Base-by-base conservation (phyloP, 305 asterid species). In the Fraxinus sp. region DNA sequence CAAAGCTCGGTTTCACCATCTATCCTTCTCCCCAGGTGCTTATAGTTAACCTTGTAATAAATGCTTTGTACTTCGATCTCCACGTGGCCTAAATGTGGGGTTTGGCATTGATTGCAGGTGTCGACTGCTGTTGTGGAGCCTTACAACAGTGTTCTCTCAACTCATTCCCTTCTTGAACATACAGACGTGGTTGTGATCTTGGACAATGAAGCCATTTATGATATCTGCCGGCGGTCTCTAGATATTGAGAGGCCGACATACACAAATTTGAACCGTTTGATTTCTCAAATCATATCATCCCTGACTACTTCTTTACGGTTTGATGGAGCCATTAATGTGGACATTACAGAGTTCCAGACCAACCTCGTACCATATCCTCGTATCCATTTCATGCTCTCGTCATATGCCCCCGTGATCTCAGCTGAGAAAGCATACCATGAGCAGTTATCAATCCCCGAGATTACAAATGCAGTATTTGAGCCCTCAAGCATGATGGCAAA, bases 61-160 rank as follows among this genome's bases (percentile, higher is more conserved):
- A 59, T 18, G 68, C 32, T 64, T 9, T 0, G 7, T 24, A 3
- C 7, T 24, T 8, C 28, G 35, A 22, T 64, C 73, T 64, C 8
- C 33, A 64, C 22, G 16, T 64, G 72, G 2, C 72, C 30, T 37
- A 79, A 14, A 24, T 79, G 43, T 79, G 32, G 32, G 33, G 36
- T 41, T 5, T 75, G 49, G 80, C 75, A 30, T 66, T 72, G 18
- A 55, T 46, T 83, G 80, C 89, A 89, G 94, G 93, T 91, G 10
- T 91, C 94, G 4, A 91, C 94, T 49, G 93, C 94, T 66, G 94
- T 91, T 70, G 94, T 91, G 59, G 93, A 91, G 91, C 94, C 94
- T 24, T 91, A 91, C 89, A 91, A 91, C 87, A 91, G 94, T 84
- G 94, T 91, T 80, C 93, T 91, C 74, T 90, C 94, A 7, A 91